Percentiles rank a stretch among this genome's conserved stretches.
Evolutionary conservation across 352 stramenopile species (phyloP).

Genomic region (Pythium volutum): DNA sequence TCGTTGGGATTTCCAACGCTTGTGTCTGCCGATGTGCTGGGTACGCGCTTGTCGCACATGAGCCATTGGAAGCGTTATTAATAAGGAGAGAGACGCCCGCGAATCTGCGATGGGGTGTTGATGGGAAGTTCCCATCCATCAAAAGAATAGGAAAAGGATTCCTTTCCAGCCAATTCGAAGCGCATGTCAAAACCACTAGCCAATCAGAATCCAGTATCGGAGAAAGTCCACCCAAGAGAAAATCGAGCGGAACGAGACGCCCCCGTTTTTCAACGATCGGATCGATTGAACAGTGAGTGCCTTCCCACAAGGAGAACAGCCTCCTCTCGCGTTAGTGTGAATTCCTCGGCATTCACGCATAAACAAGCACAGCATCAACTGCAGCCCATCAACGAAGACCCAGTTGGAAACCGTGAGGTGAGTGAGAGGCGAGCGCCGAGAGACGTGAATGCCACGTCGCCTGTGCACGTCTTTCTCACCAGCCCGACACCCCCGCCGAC

Average conservation of each 20-base stretch:
- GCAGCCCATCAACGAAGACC: not conserved
- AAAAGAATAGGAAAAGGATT: not conserved
- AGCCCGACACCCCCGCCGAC: not conserved
- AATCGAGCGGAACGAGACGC: not conserved
- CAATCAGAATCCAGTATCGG: not conserved
- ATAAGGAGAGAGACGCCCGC: not conserved
- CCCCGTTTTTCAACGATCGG: not conserved
- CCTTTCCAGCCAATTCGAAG: slow-evolving; percentile 11
- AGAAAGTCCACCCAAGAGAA: not conserved
- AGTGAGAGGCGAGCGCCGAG: not conserved
- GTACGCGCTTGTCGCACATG: too few species aligned
- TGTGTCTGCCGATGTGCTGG: too few species aligned
- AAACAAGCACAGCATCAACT: not conserved
- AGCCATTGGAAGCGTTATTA: too few species aligned
- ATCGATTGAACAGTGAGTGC: not conserved
- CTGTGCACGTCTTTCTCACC: too few species aligned
- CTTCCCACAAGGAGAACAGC: too few species aligned
- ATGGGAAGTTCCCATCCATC: not conserved
- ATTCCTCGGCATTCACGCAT: too few species aligned
- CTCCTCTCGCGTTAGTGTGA: too few species aligned
- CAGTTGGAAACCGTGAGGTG: not conserved
- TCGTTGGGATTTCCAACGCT: too few species aligned
- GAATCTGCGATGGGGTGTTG: not conserved
- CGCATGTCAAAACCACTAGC: not conserved
- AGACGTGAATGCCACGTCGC: not conserved